Conservation (phyloP, 2,329 filamentous ascomycete species). For the Allantophomopsis lycopodina region DNA sequence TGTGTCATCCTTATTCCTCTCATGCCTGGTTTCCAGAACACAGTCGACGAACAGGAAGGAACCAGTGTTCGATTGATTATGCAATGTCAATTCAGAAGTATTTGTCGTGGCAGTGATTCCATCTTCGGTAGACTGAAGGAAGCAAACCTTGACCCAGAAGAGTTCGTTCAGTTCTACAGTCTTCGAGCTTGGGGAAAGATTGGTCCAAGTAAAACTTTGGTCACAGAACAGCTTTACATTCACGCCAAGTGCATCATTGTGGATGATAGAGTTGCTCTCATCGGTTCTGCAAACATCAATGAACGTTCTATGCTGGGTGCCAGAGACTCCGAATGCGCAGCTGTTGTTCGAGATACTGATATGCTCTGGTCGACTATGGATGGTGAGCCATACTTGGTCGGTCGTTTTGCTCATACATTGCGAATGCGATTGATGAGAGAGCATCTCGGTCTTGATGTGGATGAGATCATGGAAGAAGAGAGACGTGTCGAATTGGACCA, state of each 20-base stretch:
- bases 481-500: conserved; percentile 52
- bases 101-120: conserved; percentile 81
- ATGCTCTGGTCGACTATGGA: conserved; percentile 89
- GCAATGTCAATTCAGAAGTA: conserved; percentile 93
- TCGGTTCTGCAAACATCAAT: conserved; percentile 97
- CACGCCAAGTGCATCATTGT: conserved; percentile 96
- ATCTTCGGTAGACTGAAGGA: conserved; percentile 79
- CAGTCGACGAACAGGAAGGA: conserved; percentile 84
- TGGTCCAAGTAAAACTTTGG: conserved; percentile 65
- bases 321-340: conserved; percentile 83
- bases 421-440: conserved; percentile 92
- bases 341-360: conserved; percentile 82
- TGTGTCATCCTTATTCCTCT: conserved; percentile 83
- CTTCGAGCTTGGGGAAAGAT: conserved; percentile 87
- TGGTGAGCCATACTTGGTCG: conserved; percentile 77
- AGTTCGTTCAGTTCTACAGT: conserved; percentile 93
- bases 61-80: conserved; percentile 92
- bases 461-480: conserved; percentile 75
- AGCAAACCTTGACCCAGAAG: conserved; percentile 76
- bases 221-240: conserved; percentile 95
- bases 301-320: conserved; percentile 89
- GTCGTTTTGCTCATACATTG: conserved; percentile 82
- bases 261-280: conserved; percentile 84
- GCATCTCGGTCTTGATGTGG: conserved; percentile 89
- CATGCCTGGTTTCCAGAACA: conserved; percentile 98